These are phyloP conservation scores for Starmerella lactis-condensi DNA, from an alignment of 805 yeast species.

Conservation along the genomic window DNA sequence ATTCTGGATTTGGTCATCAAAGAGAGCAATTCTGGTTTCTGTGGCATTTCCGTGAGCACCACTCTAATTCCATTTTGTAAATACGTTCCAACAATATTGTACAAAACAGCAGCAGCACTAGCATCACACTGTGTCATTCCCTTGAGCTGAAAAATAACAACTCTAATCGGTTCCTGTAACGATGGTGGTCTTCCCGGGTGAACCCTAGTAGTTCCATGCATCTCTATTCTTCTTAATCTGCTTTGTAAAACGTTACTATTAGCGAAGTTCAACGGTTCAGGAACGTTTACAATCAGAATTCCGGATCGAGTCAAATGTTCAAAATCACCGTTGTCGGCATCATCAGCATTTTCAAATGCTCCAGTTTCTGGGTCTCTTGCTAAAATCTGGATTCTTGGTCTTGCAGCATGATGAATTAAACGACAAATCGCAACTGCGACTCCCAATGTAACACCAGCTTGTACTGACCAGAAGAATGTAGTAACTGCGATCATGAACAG, in stretches of 20 bases:
- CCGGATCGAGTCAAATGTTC: constrained; percentile 33
- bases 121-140: constrained; percentile 74
- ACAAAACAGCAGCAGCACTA: constrained; percentile 54
- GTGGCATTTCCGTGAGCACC: constrained; percentile 42
- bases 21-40: constrained; percentile 29
- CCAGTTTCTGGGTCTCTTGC: constrained; percentile 31
- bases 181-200: constrained; percentile 52
- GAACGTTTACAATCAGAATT: constrained; percentile 58
- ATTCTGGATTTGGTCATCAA: constrained; percentile 42
- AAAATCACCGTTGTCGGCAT: constrained; percentile 19
- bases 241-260: constrained; percentile 60
- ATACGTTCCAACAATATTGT: constrained; percentile 42
- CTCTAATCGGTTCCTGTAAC: constrained; percentile 31
- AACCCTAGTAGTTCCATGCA: constrained; percentile 51
- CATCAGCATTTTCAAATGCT: constrained; percentile 52
- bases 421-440: constrained; percentile 60
- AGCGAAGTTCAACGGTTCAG: constrained; percentile 79
- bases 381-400: constrained; percentile 67
- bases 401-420: constrained; percentile 61
- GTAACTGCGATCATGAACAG: constrained; percentile 44
- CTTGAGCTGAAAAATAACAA: constrained; percentile 54
- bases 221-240: constrained; percentile 49
- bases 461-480: constrained; percentile 60
- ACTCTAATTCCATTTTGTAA: constrained; percentile 36
- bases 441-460: constrained; percentile 80